Base-by-base conservation (phyloP, 2,329 filamentous ascomycete species). In the Epichloe glyceriae region DNA sequence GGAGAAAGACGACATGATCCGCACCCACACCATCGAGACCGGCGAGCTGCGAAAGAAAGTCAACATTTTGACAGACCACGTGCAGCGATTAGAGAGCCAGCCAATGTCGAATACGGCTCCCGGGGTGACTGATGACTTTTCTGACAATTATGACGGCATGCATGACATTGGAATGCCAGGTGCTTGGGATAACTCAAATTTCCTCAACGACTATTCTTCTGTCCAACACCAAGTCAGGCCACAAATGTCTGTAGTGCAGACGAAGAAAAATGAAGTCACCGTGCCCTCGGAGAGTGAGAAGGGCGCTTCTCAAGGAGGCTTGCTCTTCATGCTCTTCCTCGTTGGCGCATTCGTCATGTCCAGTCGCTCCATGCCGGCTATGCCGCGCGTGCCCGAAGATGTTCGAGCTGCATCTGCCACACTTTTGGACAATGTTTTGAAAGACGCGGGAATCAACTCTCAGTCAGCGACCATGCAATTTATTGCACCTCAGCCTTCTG, bases 311-410 rank as follows among this genome's bases (percentile, higher is more conserved):
- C 86, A 90, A 61, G 87, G 88, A 48, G 80, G 88, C 61, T 71
- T 97, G 61, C 76, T 97, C 66, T 85, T 91, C 68, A 95, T 96
- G 88, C 86, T 96, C 59, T 86, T 98, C 63, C 85, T 98, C 50
- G 90, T 95, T 57, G 93, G 93, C 64, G 93, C 93, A 49, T 95
- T 96, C 64, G 89, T 97, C 60, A 85, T 93, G 55, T 96, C 91
- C 34, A 94, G 90, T 70, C 82, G 82, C 58, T 79, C 82, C 43
- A 75, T 83, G 19, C 80, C 83, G 39, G 80, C 81, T 58, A 83
- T 94, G 58, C 86, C 86, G 47, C 79, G 79, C 51, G 84, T 91
- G 63, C 85, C 88, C 37, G 85, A 91, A 51, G 86, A 91, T 59
- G 81, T 93, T 51, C 84, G 86, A 53, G 83, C 80, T 56, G 86